Evolutionary conservation across 768 basidiomycete genomes (phyloP), one percentile per base, ranked within the genome.

Genomic region (Serendipita sp.): DNA sequence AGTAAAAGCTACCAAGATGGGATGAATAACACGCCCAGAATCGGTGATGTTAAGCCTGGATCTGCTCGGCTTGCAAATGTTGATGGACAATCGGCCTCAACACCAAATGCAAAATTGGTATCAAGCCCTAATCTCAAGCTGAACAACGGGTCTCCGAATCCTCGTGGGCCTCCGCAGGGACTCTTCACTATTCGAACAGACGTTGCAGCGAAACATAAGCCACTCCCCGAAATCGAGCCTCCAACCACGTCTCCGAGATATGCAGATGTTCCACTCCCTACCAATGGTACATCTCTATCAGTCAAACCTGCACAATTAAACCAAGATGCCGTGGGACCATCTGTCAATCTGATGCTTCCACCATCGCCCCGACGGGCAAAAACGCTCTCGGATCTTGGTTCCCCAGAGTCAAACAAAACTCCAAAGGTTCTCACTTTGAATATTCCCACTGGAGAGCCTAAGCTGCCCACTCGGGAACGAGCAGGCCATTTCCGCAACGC

Each of bases 281-380:
- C 8, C 7, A 32, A 18, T 18, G 30, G 18, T 5, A 5, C 48
- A n/a, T 32, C n/a, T 18, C 8, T 18, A 32, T 18, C 46, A 5
- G 44, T 34, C 24, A 18, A 45, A 30, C 5, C 34, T 13, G 34
- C 41, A 48, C 37, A 48, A 45, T 13, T 3, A 11, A 34, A 45
- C n/a, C 38, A 28, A 51, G 32, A 65, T 11, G 18, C 58, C 30
- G 41, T 15, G 13, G 44, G 28, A n/a, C 15, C 38, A 24, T 30
- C 65, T 63, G 10, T 44, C 28, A 37, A 11, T 63, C 24, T 28
- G 16, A 65, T 15, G 34, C 64, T 65, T 11, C 51, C 53, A 48
- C 66, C 67, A 5, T 68, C 68, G 3, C 65, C 68, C 3, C 66
- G 54, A 11, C 53, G 64, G 30, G 65, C 64, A 15, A 68, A 64